phyloP scores from a whole-genome alignment of 441 rosid species.

The Kokia cookei region DNA sequence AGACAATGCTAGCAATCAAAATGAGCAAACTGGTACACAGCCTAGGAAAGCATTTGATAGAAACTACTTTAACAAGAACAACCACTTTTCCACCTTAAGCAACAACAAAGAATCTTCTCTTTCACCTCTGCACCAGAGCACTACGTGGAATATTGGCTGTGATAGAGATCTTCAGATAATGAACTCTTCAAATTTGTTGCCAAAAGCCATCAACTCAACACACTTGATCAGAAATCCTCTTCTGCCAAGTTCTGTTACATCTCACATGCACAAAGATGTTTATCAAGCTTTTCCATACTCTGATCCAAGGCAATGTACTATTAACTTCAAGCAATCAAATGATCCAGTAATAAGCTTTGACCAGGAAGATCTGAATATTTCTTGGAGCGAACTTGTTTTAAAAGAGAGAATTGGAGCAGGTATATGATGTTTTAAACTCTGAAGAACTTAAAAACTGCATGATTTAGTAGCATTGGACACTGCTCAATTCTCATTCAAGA shows the following conservation, averaged over 20 bases:
- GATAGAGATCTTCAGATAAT: slow-evolving; percentile 16
- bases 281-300: slow-evolving; percentile 12
- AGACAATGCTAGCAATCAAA: slow-evolving; percentile 14
- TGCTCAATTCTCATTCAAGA: neutral
- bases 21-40: slow-evolving; percentile 15
- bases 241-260: slow-evolving; percentile 7
- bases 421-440: slow-evolving; percentile 6
- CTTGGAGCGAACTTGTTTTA: slow-evolving; percentile 34
- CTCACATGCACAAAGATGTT: slow-evolving; percentile 15
- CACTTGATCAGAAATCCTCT: slow-evolving; percentile 9
- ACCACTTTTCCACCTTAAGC: slow-evolving; percentile 17
- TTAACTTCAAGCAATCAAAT: slow-evolving; percentile 12
- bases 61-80: slow-evolving; percentile 14
- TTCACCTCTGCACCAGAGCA: slow-evolving; percentile 14
- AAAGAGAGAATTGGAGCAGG: slow-evolving; percentile 41
- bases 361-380: slow-evolving; percentile 12
- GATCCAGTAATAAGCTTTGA: slow-evolving; percentile 7
- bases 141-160: slow-evolving; percentile 3
- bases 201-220: slow-evolving; percentile 12
- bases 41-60: slow-evolving; percentile 12
- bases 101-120: slow-evolving; percentile 14
- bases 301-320: slow-evolving; percentile 15
- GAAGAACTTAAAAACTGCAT: slow-evolving; percentile 3
- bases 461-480: neutral
- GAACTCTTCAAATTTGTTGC: slow-evolving; percentile 11